Evolutionary conservation across 495 filamentous ascomycete species (phyloP).

Genomic region (Penicillium malachiteum): DNA sequence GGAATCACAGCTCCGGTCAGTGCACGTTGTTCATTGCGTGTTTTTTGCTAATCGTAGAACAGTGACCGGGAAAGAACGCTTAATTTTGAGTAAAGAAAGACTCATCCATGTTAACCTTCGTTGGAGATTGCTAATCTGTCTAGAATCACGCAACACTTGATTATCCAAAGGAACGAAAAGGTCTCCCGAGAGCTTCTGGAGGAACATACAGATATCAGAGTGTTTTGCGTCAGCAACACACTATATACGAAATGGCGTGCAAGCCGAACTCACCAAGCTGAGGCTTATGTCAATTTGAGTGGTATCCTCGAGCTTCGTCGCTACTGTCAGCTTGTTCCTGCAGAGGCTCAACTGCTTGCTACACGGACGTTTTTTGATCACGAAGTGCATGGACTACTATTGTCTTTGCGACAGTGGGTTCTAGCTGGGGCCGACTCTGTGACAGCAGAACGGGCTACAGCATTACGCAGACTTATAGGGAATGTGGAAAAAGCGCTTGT

Average conservation of each 20-base stretch:
- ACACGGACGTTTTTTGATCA: conserved; percentile 18
- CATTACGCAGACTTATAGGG: conserved; percentile 9
- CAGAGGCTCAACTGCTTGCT: conserved; percentile 26
- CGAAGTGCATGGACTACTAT: conserved; percentile 21
- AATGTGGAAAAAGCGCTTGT: conserved; percentile 10
- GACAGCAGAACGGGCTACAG: conserved; percentile 9
- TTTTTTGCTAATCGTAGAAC: no score
- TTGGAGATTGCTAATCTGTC: background rate
- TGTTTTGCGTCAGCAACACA: conserved; percentile 40
- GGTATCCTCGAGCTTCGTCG: conserved; percentile 29
- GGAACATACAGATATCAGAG: background rate
- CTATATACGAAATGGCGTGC: conserved; percentile 22
- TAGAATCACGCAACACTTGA: background rate
- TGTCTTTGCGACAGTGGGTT: conserved; percentile 26
- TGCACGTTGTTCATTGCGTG: no score
- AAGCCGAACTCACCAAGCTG: background rate
- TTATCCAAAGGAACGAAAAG: background rate
- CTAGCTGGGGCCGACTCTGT: conserved; percentile 12
- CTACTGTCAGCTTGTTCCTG: conserved; percentile 32
- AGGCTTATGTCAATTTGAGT: conserved; percentile 26
- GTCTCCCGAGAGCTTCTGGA: conserved; percentile 4
- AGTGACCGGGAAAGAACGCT: no score
- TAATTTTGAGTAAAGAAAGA: no score
- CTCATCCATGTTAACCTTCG: background rate
- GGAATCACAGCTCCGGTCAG: no score